These are phyloP conservation scores for Raffaelea arxii DNA, from an alignment of 2,329 filamentous ascomycete genomes.

Conservation along the genomic window DNA sequence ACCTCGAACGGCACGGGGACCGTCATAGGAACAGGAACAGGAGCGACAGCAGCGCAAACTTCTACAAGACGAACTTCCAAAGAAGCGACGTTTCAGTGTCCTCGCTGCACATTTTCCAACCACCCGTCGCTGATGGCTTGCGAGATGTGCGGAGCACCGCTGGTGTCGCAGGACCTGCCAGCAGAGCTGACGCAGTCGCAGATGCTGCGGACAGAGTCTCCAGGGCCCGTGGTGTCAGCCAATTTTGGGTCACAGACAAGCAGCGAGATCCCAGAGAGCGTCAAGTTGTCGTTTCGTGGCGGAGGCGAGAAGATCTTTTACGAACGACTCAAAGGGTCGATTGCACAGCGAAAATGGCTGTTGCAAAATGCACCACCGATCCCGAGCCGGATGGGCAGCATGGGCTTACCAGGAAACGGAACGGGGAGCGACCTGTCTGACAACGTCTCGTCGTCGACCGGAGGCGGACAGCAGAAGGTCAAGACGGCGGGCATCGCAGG, in stretches of 20 bases:
- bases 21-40: no score
- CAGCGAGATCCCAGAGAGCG: constrained; percentile 55
- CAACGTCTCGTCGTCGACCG: not conserved
- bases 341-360: constrained; percentile 93
- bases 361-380: constrained; percentile 82
- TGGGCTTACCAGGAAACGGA: not conserved
- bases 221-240: constrained; percentile 56
- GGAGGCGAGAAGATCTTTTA: constrained; percentile 87
- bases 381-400: constrained; percentile 41
- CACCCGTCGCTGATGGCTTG: constrained; percentile 78
- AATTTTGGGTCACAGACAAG: constrained; percentile 15
- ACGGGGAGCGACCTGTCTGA: not conserved
- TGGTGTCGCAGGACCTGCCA: constrained; percentile 45
- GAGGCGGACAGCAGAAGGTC: constrained; percentile 15
- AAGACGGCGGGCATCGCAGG: constrained; percentile 84
- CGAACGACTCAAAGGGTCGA: constrained; percentile 75
- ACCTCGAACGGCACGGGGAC: not conserved
- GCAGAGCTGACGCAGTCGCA: constrained; percentile 29
- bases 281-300: constrained; percentile 85
- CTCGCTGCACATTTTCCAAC: constrained; percentile 87
- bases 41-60: no score
- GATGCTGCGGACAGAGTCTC: constrained; percentile 56
- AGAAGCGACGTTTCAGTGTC: constrained; percentile 58
- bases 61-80: no score
- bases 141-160: constrained; percentile 79